A percentile compares a stretch with the other conserved stretches of the same genome.
Conservation (phyloP, 306 rosid species). For the Gleditsia sinensis region DNA sequence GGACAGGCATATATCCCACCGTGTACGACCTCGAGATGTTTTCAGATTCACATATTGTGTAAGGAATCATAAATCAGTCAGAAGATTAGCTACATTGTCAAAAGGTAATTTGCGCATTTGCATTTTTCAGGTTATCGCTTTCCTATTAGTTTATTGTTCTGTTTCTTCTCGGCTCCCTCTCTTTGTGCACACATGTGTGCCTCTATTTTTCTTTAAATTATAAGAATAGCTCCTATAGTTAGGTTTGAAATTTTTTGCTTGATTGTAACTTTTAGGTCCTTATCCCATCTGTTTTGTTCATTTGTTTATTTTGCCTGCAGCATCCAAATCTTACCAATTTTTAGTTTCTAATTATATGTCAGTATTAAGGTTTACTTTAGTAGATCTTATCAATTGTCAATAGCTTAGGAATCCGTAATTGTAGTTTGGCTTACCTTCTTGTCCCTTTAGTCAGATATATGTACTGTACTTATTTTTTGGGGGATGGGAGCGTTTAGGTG, state of each 20-base stretch:
- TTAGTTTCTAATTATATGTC: neutral
- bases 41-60: constrained; percentile 51
- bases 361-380: neutral
- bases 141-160: neutral
- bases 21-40: constrained; percentile 42
- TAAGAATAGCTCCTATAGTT: constrained; percentile 24
- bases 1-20: constrained; percentile 62
- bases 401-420: neutral
- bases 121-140: neutral
- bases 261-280: constrained; percentile 5
- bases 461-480: neutral
- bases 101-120: constrained; percentile 49
- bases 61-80: constrained; percentile 48
- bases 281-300: constrained; percentile 12
- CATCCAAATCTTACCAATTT: constrained; percentile 4
- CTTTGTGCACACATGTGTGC: neutral
- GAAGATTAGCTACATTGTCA: constrained; percentile 55
- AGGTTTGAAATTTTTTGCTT: constrained; percentile 10
- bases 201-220: neutral
- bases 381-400: neutral
- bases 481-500: neutral
- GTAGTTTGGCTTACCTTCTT: neutral
- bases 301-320: neutral
- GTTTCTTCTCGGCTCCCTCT: neutral
- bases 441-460: neutral